Evolutionary conservation across 192 early-diverging fungal genomes (phyloP), one percentile per base, ranked within the genome.

Genomic region (Coemansia asiatica): DNA sequence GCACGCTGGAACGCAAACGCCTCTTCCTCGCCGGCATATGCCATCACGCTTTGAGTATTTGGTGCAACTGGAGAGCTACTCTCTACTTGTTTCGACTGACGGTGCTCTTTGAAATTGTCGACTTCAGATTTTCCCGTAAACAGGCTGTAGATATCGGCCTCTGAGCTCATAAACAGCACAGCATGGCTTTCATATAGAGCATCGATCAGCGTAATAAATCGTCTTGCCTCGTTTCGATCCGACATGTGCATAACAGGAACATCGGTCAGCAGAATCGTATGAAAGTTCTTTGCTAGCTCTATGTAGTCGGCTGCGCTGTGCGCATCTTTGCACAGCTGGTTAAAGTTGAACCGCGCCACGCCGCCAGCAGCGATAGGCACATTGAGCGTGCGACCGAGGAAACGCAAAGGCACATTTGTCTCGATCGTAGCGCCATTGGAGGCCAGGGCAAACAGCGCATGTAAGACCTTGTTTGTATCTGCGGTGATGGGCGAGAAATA

Each of bases 1-100:
- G 96, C 94, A 53, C 96, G 82, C 78, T 93, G 90, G 62, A 98
- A 96, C 15, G 96, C 95, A 89, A 98, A 98, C 12, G 89, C 87
- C 70, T 98, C 96, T 72, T 98, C 96, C 47, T 93, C 88, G 21
- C 93, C 93, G 7, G 73, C 65, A 67, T 68, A 72, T 15, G 72
- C 47, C 60, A 63, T 27, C 1, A 61, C 72, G 18, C 28, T 47
- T 13, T 31, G n/a, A 16, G 51, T 40, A 13, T 56, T 18, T 44
- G 56, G 46, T 21, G 68, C 29, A 16, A 29, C 62, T 44, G 40
- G 40, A 44, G 40, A 44, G 15, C 40, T 44, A 44, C 15, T 13
- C 15, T 56, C 55, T 31, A 1, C 25, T 38, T 33, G 4, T 18
- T 18, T 8, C 28, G 2, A 6, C 33, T 38, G 15, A n/a, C 21